phyloP scores from a whole-genome alignment of 2,329 filamentous ascomycete genomes.

The Botrytis sinoallii region DNA sequence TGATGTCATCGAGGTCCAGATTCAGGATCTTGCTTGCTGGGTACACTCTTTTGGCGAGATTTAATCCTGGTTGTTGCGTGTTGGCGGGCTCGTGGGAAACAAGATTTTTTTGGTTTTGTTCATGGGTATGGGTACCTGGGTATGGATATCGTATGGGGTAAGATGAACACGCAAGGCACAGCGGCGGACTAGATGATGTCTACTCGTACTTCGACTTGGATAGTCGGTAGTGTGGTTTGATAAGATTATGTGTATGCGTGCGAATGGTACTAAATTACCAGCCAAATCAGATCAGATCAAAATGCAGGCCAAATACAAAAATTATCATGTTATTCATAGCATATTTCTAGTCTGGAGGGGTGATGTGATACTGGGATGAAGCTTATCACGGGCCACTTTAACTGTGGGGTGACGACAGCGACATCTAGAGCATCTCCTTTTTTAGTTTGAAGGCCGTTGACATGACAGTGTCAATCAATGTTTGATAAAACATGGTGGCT shows the following conservation, averaged over 20 bases:
- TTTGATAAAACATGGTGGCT: no score
- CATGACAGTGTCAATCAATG: not conserved
- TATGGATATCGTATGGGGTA: not conserved
- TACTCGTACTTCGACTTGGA: not conserved
- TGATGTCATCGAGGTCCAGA: slow-evolving; percentile 19
- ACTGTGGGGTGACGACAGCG: not conserved
- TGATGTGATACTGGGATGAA: slow-evolving; percentile 1
- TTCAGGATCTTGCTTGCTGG: slow-evolving; percentile 17
- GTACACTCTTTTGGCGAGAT: slow-evolving; percentile 3
- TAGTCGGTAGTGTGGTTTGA: not conserved
- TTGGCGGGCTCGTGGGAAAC: slow-evolving; percentile 9
- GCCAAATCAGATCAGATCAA: not conserved
- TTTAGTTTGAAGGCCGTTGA: not conserved
- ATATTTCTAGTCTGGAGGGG: not conserved
- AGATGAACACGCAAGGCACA: slow-evolving; percentile 13
- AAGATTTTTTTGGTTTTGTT: slow-evolving; percentile 9
- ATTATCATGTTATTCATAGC: not conserved
- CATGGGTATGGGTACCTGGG: not conserved
- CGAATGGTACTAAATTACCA: not conserved
- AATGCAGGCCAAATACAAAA: not conserved
- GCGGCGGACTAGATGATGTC: not conserved
- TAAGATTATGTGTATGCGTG: not conserved
- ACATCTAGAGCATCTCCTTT: not conserved
- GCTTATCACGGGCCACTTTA: slow-evolving; percentile 2
- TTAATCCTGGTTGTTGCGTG: slow-evolving; percentile 12